Evolutionary conservation across 306 rosid species (phyloP).

Genomic region (Dryas alaskensis): DNA sequence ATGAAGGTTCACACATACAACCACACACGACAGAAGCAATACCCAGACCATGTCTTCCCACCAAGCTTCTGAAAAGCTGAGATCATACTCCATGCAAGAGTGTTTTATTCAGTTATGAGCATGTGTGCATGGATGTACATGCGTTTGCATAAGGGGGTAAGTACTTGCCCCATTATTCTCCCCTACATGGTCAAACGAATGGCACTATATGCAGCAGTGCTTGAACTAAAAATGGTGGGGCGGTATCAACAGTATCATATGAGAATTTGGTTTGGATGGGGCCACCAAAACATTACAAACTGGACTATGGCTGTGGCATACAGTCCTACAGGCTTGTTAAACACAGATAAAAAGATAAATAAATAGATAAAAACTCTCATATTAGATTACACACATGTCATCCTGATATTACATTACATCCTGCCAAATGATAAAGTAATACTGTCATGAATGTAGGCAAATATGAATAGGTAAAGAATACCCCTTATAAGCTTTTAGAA

Average conservation of each 20-base stretch:
- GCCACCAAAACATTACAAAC: neutral
- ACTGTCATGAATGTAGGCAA: neutral
- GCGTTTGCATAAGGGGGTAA: neutral
- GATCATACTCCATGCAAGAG: neutral
- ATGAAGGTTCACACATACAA: conserved; percentile 12
- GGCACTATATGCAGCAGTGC: neutral
- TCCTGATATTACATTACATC: neutral
- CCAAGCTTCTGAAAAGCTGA: neutral
- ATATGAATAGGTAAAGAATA: neutral
- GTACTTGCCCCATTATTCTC: neutral
- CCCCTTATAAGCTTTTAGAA: neutral
- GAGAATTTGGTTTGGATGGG: neutral
- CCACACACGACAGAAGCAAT: neutral
- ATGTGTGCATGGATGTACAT: neutral
- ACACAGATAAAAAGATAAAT: neutral
- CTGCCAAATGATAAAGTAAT: neutral
- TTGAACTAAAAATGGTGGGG: neutral
- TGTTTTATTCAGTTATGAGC: neutral
- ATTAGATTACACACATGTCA: neutral
- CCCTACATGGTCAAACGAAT: neutral
- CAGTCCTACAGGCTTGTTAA: neutral
- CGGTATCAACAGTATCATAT: neutral
- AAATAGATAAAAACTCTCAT: neutral
- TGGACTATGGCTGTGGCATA: neutral
- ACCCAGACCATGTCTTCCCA: neutral